Conservation (phyloP, 2,329 filamentous ascomycete species). For the Trichophyton equinum region DNA sequence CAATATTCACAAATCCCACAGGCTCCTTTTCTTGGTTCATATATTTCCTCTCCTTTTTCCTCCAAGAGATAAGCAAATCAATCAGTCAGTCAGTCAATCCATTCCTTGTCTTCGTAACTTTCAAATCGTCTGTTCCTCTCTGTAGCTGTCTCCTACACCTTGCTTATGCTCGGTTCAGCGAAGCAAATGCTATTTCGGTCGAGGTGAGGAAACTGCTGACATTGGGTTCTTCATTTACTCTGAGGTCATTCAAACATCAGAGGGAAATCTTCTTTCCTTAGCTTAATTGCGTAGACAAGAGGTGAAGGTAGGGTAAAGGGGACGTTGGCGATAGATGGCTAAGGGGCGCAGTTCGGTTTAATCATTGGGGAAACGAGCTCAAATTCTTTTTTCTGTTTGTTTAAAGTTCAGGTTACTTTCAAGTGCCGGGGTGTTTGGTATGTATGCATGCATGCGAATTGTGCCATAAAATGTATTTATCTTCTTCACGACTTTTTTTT, state of each 20-base stretch:
- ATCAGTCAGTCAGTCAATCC: no score
- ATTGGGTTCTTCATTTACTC: no score
- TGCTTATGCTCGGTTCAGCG: neutral
- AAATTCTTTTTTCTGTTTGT: slow-evolving; percentile 1
- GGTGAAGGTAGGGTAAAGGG: no score
- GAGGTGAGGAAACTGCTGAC: no score
- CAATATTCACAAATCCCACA: neutral
- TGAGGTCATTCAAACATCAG: neutral
- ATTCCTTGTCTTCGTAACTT: no score
- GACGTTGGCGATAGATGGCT: neutral
- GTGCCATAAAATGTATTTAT: neutral
- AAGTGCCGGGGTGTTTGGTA: neutral
- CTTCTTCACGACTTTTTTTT: neutral
- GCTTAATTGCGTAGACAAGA: neutral
- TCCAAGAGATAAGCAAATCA: neutral
- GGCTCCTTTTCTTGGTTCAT: neutral
- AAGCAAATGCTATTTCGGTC: neutral
- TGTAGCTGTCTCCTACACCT: neutral
- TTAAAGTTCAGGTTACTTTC: neutral
- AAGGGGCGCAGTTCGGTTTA: neutral
- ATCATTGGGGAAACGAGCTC: slow-evolving; percentile 1
- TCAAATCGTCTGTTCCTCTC: no score
- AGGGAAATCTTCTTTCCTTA: neutral
- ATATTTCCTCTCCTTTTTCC: neutral
- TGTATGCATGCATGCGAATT: neutral